These are phyloP conservation scores for Penstemon eatonii DNA, from an alignment of 257 asterid genomes.

Conservation along the genomic window DNA sequence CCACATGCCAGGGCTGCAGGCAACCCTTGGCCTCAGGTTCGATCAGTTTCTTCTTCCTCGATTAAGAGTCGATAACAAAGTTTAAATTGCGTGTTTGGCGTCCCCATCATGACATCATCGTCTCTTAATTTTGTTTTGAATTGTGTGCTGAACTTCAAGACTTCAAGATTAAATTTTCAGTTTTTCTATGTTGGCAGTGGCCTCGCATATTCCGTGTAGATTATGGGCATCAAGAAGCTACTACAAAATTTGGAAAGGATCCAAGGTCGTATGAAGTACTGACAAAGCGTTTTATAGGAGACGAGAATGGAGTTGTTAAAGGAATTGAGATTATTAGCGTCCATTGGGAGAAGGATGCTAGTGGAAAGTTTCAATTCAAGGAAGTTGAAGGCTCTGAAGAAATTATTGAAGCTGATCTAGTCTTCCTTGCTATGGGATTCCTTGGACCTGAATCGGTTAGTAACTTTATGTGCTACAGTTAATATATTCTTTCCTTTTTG, in stretches of 20 bases:
- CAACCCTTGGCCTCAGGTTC: conserved; percentile 99
- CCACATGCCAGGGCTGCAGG: conserved; percentile 89
- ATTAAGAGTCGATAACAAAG: background rate
- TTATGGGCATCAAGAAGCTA: conserved; percentile 97
- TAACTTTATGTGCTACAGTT: background rate
- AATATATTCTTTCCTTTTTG: background rate
- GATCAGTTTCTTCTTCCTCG: conserved; percentile 14
- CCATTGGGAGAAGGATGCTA: conserved; percentile 88
- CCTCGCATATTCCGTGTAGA: conserved; percentile 92
- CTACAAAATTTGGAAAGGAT: conserved; percentile 88
- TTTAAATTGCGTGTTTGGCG: background rate
- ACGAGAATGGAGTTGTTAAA: conserved; percentile 72
- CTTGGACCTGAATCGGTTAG: conserved; percentile 98
- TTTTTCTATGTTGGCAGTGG: conserved; percentile 58
- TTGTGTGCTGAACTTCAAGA: background rate
- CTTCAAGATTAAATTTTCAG: background rate
- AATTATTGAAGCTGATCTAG: conserved; percentile 82
- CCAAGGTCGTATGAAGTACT: conserved; percentile 93
- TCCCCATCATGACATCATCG: background rate
- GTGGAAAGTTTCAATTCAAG: conserved; percentile 81
- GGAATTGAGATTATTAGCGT: conserved; percentile 83
- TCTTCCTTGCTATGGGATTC: conserved; percentile 96
- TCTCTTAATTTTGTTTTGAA: background rate
- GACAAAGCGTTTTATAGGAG: conserved; percentile 89
- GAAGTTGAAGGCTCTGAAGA: conserved; percentile 97